Evolutionary conservation across 129 eudicot species (phyloP).

Genomic region (Erigeron canadensis): DNA sequence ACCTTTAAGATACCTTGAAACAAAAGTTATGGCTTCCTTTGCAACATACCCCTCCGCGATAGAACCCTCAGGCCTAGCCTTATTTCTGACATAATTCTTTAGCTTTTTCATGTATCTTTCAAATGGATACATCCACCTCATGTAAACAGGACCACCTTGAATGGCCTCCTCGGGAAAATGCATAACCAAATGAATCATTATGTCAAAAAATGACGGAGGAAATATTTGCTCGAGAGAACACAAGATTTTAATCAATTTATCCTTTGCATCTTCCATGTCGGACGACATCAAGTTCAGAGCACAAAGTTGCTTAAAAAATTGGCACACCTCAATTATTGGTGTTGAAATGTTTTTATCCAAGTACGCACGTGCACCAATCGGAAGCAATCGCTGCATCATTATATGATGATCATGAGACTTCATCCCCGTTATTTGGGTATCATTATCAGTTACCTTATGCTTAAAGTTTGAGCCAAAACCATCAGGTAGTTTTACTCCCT

Average conservation of each 20-base stretch:
- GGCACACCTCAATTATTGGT: not conserved
- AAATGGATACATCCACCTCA: conserved; percentile 12
- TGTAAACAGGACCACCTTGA: not conserved
- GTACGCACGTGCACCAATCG: not conserved
- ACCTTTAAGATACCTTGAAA: not conserved
- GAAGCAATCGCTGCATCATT: not conserved
- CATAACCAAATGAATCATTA: not conserved
- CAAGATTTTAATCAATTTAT: not conserved
- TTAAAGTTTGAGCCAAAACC: conserved; percentile 1
- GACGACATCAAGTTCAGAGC: not conserved
- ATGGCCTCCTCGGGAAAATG: too few species aligned
- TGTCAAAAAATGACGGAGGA: not conserved
- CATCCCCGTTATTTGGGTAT: not conserved
- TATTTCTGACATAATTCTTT: conserved; percentile 1
- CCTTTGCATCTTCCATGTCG: not conserved
- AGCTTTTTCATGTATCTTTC: conserved; percentile 2
- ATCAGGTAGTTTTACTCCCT: not conserved
- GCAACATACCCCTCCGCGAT: not conserved
- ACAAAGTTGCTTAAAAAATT: not conserved
- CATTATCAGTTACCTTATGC: not conserved
- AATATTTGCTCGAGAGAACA: not conserved
- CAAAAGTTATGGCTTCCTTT: not conserved
- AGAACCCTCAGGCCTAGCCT: not conserved
- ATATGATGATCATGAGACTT: too few species aligned
- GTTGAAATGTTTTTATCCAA: not conserved